These are phyloP conservation scores for Dendrocalamus latiflorus DNA, from an alignment of 202 grass and related monocot species.

Conservation along the genomic window DNA sequence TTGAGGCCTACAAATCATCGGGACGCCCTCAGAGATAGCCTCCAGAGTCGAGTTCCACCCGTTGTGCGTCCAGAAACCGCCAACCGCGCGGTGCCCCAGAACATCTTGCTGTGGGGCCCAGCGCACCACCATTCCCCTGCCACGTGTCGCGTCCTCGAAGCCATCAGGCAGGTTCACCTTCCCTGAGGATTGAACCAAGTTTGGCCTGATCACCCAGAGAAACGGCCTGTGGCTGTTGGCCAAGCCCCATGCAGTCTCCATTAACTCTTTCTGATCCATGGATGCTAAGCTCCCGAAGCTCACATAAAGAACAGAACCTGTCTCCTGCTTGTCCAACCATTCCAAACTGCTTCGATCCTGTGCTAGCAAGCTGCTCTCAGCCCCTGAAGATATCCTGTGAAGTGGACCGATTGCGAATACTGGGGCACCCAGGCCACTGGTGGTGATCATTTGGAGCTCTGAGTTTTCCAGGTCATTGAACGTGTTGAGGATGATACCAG, in stretches of 20 bases:
- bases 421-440: neutral
- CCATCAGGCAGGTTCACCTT: neutral
- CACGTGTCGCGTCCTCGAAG: constrained; percentile 27
- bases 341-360: constrained; percentile 40
- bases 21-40: too few species aligned
- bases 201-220: constrained; percentile 55
- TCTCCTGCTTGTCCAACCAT: constrained; percentile 52
- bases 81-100: constrained; percentile 40
- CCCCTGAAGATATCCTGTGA: constrained; percentile 37
- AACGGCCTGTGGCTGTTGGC: constrained; percentile 45
- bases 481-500: constrained; percentile 65
- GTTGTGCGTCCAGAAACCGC: constrained; percentile 62
- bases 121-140: constrained; percentile 26
- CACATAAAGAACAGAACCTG: constrained; percentile 30
- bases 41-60: constrained; percentile 90
- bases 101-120: constrained; percentile 69
- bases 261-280: constrained; percentile 26
- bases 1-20: too few species aligned
- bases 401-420: constrained; percentile 53
- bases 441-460: constrained; percentile 28
- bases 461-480: constrained; percentile 40
- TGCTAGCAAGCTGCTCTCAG: neutral
- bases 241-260: constrained; percentile 56
- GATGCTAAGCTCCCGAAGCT: constrained; percentile 55
- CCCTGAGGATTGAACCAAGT: neutral